Conservation (phyloP, 208 protist species). For the Leishmania gerbilli region DNA sequence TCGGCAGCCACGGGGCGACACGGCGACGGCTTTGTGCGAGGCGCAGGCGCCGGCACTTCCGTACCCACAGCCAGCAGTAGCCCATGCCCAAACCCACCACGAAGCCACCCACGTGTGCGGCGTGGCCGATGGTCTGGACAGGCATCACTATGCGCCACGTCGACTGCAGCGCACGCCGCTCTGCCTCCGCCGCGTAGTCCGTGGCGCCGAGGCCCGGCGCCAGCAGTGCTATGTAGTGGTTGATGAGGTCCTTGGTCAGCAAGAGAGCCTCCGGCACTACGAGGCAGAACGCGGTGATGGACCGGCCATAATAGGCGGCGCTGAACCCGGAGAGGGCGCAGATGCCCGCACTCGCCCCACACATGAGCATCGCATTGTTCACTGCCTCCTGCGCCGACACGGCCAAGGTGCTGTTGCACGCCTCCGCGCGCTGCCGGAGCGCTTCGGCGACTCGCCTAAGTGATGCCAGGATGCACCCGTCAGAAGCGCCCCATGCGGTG, state of each 20-base stretch:
- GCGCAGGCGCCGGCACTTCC: conserved; percentile 11
- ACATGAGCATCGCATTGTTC: conserved; percentile 53
- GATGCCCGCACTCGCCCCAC: conserved; percentile 58
- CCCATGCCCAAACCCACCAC: conserved; percentile 43
- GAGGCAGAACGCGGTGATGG: conserved; percentile 31
- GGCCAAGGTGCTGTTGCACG: conserved; percentile 24
- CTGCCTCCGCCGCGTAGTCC: background rate
- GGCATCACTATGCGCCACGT: conserved; percentile 36
- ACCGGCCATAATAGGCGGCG: conserved; percentile 43
- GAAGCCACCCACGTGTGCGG: conserved; percentile 73
- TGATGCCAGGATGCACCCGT: background rate
- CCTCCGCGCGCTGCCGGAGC: conserved; percentile 7
- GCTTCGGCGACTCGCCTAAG: background rate
- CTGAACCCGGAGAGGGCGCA: conserved; percentile 65
- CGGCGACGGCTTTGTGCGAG: background rate
- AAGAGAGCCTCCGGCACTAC: conserved; percentile 39
- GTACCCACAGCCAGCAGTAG: conserved; percentile 34
- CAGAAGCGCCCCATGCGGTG: background rate
- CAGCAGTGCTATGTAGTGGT: conserved; percentile 12
- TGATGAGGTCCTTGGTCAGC: conserved; percentile 25
- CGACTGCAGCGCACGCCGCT: conserved; percentile 15
- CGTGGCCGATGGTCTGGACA: conserved; percentile 54
- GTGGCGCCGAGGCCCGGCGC: background rate
- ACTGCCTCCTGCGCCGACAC: conserved; percentile 37
- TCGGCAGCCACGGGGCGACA: background rate